These are phyloP conservation scores for Lithocarpus polystachyus DNA, from an alignment of 306 rosid genomes.

Conservation along the genomic window DNA sequence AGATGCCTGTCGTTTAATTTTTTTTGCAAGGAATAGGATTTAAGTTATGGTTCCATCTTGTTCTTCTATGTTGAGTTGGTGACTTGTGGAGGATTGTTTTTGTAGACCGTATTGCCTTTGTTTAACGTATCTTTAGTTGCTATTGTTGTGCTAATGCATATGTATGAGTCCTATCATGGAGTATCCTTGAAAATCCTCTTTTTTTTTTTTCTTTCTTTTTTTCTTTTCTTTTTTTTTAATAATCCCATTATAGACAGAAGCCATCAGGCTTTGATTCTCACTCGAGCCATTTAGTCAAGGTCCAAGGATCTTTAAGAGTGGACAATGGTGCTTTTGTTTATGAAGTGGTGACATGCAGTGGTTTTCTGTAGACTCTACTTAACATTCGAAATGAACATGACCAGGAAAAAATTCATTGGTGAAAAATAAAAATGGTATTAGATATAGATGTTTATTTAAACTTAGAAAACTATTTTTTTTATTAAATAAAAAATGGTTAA, in stretches of 20 bases:
- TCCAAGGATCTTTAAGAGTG: background rate
- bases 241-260: background rate
- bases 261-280: background rate
- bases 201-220: no score
- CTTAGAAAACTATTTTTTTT: no score
- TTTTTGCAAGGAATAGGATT: background rate
- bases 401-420: background rate
- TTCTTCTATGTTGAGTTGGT: background rate
- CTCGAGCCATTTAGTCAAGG: background rate
- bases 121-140: background rate
- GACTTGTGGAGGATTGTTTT: background rate
- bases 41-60: background rate
- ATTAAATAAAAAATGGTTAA: background rate
- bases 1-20: background rate
- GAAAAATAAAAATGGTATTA: no score
- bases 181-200: background rate
- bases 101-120: background rate
- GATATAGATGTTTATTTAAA: no score
- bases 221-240: background rate
- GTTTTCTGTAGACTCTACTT: no score
- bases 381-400: background rate
- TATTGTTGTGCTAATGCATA: background rate
- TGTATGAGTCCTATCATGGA: no score
- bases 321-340: background rate
- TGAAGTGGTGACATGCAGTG: background rate